phyloP scores from a whole-genome alignment of 2,329 filamentous ascomycete species.

The Xylariales sp. region DNA sequence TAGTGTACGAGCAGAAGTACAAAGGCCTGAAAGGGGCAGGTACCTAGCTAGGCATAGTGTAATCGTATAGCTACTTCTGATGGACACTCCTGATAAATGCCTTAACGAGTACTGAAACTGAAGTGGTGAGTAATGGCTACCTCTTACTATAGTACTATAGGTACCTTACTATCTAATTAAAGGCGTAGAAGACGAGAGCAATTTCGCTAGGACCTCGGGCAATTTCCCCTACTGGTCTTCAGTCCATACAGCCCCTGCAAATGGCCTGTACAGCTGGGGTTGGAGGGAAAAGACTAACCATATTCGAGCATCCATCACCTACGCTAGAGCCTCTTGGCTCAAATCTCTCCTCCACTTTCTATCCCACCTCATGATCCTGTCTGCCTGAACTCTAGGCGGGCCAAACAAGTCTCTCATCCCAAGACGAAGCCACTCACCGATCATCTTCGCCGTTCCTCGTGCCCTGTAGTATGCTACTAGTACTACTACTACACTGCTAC shows the following conservation, averaged over 20 bases:
- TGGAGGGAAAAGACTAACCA: slow-evolving; percentile 19
- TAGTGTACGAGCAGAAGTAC: neutral
- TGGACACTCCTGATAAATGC: too few species aligned
- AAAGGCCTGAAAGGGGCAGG: slow-evolving; percentile 5
- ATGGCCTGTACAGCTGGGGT: slow-evolving; percentile 14
- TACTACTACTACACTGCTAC: too few species aligned
- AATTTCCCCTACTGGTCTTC: slow-evolving; percentile 44
- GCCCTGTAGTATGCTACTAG: neutral
- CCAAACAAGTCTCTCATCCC: slow-evolving; percentile 27
- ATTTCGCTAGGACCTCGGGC: slow-evolving; percentile 47
- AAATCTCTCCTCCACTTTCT: slow-evolving; percentile 29
- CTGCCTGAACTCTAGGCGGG: neutral
- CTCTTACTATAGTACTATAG: neutral
- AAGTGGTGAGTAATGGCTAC: slow-evolving; percentile 9
- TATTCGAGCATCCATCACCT: slow-evolving; percentile 26
- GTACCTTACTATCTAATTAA: neutral
- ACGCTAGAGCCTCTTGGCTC: slow-evolving; percentile 19
- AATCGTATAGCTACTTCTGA: neutral
- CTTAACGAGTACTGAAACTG: neutral
- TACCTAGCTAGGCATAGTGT: neutral
- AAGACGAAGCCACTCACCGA: slow-evolving; percentile 21
- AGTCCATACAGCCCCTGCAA: slow-evolving; percentile 37
- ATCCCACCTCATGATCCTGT: slow-evolving; percentile 32
- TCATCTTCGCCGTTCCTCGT: slow-evolving; percentile 5
- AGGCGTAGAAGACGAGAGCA: slow-evolving; percentile 25